phyloP scores from a whole-genome alignment of 2,329 filamentous ascomycete species.

The Colletotrichum neosansevieriae region DNA sequence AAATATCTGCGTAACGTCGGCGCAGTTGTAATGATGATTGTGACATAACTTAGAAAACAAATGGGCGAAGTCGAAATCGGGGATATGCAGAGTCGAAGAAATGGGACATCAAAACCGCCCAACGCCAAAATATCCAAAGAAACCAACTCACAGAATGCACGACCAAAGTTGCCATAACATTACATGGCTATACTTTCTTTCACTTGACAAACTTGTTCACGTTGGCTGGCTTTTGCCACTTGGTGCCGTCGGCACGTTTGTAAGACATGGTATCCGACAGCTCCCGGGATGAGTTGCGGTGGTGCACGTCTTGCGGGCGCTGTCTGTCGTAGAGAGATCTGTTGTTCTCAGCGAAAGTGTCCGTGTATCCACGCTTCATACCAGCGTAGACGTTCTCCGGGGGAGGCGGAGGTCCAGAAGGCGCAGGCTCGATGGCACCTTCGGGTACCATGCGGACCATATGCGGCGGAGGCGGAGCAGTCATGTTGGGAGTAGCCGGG shows the following conservation, averaged over 20 bases:
- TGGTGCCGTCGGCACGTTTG: conserved; percentile 51
- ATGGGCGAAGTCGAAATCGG: no score
- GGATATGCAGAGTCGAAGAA: conserved; percentile 22
- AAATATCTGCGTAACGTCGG: neutral
- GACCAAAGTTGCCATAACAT: conserved; percentile 2
- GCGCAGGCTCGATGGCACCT: conserved; percentile 33
- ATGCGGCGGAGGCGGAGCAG: neutral
- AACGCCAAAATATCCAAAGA: neutral
- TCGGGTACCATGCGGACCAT: neutral
- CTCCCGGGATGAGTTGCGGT: neutral
- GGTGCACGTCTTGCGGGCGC: conserved; percentile 48
- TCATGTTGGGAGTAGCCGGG: neutral
- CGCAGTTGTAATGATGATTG: neutral
- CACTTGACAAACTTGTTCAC: no score
- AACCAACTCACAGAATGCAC: neutral
- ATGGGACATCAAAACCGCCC: neutral
- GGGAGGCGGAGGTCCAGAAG: conserved; percentile 1
- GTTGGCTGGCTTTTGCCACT: conserved; percentile 24
- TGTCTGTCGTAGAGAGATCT: conserved; percentile 53
- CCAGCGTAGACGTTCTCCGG: conserved; percentile 31
- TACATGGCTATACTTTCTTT: neutral
- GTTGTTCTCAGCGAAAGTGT: conserved; percentile 39
- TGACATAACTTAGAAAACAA: no score
- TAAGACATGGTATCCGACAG: conserved; percentile 43
- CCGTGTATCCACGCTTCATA: conserved; percentile 38